Evolutionary conservation across 345 rosid species (phyloP).

Genomic region (Balakata baccata): DNA sequence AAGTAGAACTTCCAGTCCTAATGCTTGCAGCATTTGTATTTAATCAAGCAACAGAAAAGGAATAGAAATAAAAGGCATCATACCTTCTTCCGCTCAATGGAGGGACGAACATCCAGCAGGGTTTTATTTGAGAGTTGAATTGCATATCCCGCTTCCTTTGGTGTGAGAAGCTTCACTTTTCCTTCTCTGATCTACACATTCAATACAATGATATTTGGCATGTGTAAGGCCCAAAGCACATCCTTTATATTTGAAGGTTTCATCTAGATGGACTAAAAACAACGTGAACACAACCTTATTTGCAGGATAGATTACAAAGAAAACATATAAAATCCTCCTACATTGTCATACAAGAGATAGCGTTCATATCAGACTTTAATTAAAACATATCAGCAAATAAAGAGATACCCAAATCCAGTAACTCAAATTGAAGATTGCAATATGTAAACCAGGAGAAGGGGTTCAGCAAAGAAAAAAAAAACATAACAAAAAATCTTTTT

Average conservation of each 20-base stretch:
- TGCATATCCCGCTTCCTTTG: conserved; percentile 89
- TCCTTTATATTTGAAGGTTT: conserved; percentile 1
- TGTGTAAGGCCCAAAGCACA: conserved; percentile 14
- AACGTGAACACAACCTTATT: not conserved
- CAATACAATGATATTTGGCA: conserved; percentile 15
- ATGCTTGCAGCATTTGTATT: not conserved
- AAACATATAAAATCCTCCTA: not conserved
- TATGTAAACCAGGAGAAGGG: too few species aligned
- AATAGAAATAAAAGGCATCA: not conserved
- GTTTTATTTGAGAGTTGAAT: conserved; percentile 78
- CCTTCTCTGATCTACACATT: conserved; percentile 66
- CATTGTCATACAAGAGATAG: not conserved
- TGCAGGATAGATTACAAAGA: not conserved
- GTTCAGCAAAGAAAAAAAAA: not conserved
- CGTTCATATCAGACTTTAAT: not conserved
- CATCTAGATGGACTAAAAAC: conserved; percentile 11
- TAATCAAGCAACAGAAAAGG: not conserved
- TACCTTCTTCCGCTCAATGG: conserved; percentile 69
- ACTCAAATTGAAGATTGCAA: not conserved
- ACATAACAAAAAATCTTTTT: not conserved
- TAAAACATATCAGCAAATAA: not conserved
- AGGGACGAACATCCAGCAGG: conserved; percentile 80
- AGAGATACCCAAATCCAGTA: not conserved
- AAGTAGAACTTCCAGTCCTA: not conserved
- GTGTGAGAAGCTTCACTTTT: conserved; percentile 75